Evolutionary conservation across 2,329 filamentous ascomycete species (phyloP), one percentile per base, ranked within the genome.

Genomic region (Talaromyces islandicus): DNA sequence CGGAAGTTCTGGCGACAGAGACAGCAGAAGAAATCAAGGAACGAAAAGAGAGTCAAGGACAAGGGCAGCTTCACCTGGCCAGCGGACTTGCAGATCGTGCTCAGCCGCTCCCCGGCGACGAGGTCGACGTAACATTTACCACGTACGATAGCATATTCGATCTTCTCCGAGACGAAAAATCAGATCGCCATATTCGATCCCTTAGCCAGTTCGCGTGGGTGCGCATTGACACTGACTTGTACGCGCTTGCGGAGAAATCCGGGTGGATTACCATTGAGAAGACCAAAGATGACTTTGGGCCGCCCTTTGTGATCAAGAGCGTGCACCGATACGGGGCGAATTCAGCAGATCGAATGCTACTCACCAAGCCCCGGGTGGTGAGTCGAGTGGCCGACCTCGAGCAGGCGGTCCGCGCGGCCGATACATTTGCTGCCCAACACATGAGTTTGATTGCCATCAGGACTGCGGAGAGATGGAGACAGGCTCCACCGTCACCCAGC

Each of bases 121-220:
- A 76, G 12, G 73, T 81, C 11, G 82, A 80, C 21, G 78, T 97
- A 30, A 88, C 85, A 0, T 96, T 97, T 69, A 93, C 90, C 7
- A 91, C 96, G 67, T 99, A 97, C 72, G 89, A 90, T 60, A 93
- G 89, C 2, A 87, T 99, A n/a, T 88, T 92, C 64, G 94, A 97
- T 68, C 83, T 99, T 14, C 88, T 99, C 38, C 83, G 88, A 51
- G 93, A 97, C 71, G 88, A 87, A 0, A 88, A 87, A 2, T 85
- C 85, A 29, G 93, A 97, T 68, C 81, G 81, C 51, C 88, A 92
- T 69, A 92, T 97, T 62, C 86, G 91, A 51, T 79, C 83, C 17
- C 79, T 95, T 21, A 96, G 91, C 70, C 81, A 80, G 14, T 79
- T 90, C 70, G 82, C 91, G 0, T 99, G 94, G 94, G 91, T 97